Conservation (phyloP, 768 basidiomycete species). For the Candolleomyces aberdarensis region DNA sequence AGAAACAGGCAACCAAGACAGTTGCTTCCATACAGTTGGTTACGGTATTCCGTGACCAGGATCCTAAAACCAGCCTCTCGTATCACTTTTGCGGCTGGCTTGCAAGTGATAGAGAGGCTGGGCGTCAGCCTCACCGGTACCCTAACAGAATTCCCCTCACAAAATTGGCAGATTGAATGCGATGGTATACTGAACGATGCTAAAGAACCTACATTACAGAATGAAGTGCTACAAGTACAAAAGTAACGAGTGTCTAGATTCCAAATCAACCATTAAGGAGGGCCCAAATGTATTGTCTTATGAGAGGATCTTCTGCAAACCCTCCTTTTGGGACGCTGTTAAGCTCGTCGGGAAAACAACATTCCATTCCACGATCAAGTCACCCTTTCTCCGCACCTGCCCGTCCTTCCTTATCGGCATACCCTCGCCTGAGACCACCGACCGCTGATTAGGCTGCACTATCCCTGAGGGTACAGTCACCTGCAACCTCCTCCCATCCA, state of each 20-base stretch:
- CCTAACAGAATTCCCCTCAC: too few relatives aligned
- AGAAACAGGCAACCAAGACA: too few relatives aligned
- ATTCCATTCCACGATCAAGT: constrained; percentile 81
- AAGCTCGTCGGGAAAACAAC: constrained; percentile 79
- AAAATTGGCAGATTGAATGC: not conserved
- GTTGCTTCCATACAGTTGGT: too few relatives aligned
- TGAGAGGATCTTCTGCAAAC: constrained; percentile 62
- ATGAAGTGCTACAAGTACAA: not conserved
- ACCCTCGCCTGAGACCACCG: constrained; percentile 70
- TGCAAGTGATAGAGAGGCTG: too few relatives aligned
- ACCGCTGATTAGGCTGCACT: constrained; percentile 71
- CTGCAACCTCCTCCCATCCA: too few relatives aligned
- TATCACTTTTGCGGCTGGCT: too few relatives aligned
- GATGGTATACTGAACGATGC: not conserved
- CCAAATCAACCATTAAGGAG: too few relatives aligned
- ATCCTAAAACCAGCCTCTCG: too few relatives aligned
- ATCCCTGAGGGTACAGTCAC: too few relatives aligned
- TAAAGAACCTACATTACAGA: not conserved
- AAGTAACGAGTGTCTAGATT: not conserved
- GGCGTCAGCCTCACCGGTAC: too few relatives aligned
- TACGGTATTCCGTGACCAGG: too few relatives aligned
- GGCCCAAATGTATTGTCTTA: not conserved
- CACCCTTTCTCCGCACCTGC: constrained; percentile 68
- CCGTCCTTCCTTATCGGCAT: constrained; percentile 92
- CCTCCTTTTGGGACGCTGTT: constrained; percentile 77